Conservation (phyloP, 2,329 filamentous ascomycete genomes). For the Microdochium nivale region DNA sequence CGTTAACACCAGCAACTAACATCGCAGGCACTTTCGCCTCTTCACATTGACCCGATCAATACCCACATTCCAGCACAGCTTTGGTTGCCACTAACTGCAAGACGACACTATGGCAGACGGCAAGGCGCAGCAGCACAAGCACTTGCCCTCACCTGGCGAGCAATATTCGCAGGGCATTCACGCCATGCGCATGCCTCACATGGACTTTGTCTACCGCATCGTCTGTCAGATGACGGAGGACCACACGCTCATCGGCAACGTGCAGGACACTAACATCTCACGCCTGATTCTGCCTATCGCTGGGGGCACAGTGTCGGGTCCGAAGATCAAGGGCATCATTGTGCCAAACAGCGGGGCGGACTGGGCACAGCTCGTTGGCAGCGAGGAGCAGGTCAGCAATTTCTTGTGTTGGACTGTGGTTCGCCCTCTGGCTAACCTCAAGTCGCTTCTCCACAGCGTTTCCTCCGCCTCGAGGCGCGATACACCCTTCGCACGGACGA, state of each 20-base stretch:
- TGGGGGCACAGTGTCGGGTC: conserved; percentile 9
- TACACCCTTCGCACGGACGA: conserved; percentile 12
- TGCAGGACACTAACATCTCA: conserved; percentile 6
- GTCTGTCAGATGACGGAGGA: conserved; percentile 10
- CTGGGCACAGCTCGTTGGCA: conserved; percentile 8
- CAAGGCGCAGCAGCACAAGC: conserved; percentile 3
- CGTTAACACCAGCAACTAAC: no score
- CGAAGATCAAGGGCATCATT: conserved; percentile 9
- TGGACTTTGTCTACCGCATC: conserved; percentile 13
- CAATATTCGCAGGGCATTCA: conserved; percentile 1
- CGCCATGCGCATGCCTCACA: conserved; percentile 11
- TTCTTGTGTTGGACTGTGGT: no score
- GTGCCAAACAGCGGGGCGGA: conserved; percentile 13
- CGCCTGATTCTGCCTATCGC: conserved; percentile 12
- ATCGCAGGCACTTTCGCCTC: no score
- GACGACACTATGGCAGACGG: neutral
- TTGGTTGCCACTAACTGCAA: neutral
- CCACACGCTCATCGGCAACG: conserved; percentile 7
- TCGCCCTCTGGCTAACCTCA: no score
- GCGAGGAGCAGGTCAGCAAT: conserved; percentile 4
- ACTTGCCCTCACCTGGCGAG: conserved; percentile 6
- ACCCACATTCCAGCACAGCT: no score
- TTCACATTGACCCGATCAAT: no score
- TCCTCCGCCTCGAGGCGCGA: conserved; percentile 8
- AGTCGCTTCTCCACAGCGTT: neutral